These are phyloP conservation scores for Persicaria maculosa DNA, from an alignment of 148 eudicot species.

Conservation along the genomic window DNA sequence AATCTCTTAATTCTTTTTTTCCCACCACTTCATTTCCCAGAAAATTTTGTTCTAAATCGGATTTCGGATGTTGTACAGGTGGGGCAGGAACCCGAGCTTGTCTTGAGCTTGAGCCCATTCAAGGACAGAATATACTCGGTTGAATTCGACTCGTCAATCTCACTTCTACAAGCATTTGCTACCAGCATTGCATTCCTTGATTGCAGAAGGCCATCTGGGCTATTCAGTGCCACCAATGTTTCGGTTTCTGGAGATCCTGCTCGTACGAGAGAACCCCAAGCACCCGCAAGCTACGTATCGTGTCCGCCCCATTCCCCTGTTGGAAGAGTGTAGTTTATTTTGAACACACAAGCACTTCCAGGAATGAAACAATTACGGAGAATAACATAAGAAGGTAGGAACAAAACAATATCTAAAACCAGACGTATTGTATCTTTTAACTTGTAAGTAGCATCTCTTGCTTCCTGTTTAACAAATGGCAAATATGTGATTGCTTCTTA, in stretches of 20 bases:
- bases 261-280: constrained; percentile 20
- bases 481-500: background rate
- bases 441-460: background rate
- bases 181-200: constrained; percentile 50
- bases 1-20: background rate
- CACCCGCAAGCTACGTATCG: constrained; percentile 41
- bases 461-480: background rate
- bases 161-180: constrained; percentile 76
- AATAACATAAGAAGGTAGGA: background rate
- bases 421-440: no score
- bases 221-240: constrained; percentile 11
- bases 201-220: constrained; percentile 34
- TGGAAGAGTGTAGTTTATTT: constrained; percentile 32
- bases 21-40: no score
- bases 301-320: constrained; percentile 43
- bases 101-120: constrained; percentile 48
- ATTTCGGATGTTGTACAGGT: constrained; percentile 39
- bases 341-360: background rate
- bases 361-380: background rate
- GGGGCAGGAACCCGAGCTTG: constrained; percentile 27
- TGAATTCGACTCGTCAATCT: constrained; percentile 55
- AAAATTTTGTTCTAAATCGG: background rate
- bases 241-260: constrained; percentile 14
- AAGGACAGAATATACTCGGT: constrained; percentile 62
- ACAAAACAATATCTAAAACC: background rate